phyloP scores from a whole-genome alignment of 192 early-diverging fungal species.

The Kappamyces sp. region DNA sequence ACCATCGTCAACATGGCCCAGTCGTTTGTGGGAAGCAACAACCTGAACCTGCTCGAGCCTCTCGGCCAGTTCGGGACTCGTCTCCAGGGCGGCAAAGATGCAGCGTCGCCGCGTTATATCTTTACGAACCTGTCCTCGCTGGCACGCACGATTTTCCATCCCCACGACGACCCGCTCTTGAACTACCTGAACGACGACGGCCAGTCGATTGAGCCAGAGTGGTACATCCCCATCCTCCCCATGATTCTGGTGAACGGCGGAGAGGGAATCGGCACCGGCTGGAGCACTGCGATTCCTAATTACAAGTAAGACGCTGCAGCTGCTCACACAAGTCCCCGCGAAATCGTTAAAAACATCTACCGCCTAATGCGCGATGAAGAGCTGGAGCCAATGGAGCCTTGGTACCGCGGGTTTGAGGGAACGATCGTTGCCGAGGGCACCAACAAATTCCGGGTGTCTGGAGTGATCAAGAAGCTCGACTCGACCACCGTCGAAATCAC shows the following conservation, averaged over 20 bases:
- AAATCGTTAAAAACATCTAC: conserved; percentile 81
- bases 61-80: conserved; percentile 90
- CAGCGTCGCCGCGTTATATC: conserved; percentile 97
- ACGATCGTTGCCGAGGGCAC: conserved; percentile 51
- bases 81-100: conserved; percentile 83
- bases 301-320: conserved; percentile 38
- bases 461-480: conserved; percentile 62
- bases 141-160: conserved; percentile 69
- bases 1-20: conserved; percentile 93
- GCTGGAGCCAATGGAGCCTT: conserved; percentile 71
- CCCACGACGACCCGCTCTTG: conserved; percentile 76
- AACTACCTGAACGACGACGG: conserved; percentile 84
- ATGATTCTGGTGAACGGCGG: conserved; percentile 92
- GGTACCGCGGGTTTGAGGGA: conserved; percentile 92
- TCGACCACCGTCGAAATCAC: conserved; percentile 76
- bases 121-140: conserved; percentile 69
- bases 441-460: conserved; percentile 62
- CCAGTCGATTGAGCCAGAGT: conserved; percentile 86
- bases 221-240: conserved; percentile 89
- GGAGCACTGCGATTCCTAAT: conserved; percentile 53
- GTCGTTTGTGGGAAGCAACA: conserved; percentile 93
- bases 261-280: conserved; percentile 93
- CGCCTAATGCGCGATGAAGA: conserved; percentile 73
- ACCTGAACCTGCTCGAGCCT: conserved; percentile 78
- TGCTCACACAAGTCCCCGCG: conserved; percentile 59